A percentile compares a stretch with the other conserved stretches of the same genome.
Conservation (phyloP, 345 rosid genomes). For the Schrenkiella parvula region DNA sequence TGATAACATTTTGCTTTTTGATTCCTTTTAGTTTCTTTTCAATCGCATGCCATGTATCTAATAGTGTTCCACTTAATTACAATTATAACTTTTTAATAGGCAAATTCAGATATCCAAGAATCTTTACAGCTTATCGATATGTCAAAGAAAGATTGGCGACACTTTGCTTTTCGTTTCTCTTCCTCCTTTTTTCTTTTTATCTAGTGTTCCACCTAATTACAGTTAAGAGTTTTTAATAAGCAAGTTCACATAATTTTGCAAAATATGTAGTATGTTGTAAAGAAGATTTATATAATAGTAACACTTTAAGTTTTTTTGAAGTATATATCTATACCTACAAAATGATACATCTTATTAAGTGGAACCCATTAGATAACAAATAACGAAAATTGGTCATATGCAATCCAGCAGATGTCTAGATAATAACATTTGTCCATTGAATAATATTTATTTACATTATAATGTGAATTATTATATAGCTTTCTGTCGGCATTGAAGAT, state of each 20-base stretch:
- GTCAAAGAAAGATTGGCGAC: neutral
- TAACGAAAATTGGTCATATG: constrained; percentile 8
- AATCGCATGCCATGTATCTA: neutral
- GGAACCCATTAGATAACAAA: constrained; percentile 2
- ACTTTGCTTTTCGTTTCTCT: neutral
- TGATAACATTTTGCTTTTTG: neutral
- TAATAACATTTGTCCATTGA: neutral
- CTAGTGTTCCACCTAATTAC: neutral
- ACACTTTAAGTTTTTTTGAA: neutral
- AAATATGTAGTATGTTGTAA: neutral
- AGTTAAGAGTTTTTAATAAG: neutral
- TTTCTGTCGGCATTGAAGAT: constrained; percentile 22
- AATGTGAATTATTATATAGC: constrained; percentile 1
- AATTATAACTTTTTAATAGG: neutral
- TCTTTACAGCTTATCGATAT: neutral
- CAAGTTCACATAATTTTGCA: neutral
- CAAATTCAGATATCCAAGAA: neutral
- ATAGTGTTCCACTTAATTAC: neutral
- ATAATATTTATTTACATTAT: neutral
- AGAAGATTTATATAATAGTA: neutral
- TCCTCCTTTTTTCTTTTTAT: neutral
- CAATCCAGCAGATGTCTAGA: constrained; percentile 7
- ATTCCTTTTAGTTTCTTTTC: too few species aligned
- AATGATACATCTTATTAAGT: constrained; percentile 5
- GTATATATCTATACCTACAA: neutral